Percentiles rank a stretch among this genome's conserved stretches.
These are phyloP conservation scores for Protostelium mycophagum DNA, from an alignment of 78 protist species.

Conservation along the genomic window DNA sequence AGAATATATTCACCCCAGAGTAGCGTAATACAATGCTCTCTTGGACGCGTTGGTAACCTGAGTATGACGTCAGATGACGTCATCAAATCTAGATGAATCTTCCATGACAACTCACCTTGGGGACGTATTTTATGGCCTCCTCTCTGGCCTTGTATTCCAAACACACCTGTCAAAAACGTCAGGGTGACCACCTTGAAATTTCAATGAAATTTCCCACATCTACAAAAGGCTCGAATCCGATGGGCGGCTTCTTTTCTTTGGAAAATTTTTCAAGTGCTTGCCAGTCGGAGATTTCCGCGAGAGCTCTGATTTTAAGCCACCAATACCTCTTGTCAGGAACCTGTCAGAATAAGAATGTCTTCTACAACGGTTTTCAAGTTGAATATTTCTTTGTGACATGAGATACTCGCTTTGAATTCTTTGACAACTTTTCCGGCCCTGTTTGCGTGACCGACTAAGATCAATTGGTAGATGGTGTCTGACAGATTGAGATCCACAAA, in stretches of 20 bases:
- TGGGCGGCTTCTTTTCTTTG: constrained; percentile 61
- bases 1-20: background rate
- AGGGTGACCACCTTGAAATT: no score
- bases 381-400: no score
- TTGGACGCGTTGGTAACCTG: background rate
- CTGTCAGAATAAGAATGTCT: no score
- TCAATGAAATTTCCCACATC: constrained; percentile 27
- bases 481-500: constrained; percentile 24
- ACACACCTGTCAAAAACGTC: background rate
- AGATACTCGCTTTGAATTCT: no score
- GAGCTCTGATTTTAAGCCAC: constrained; percentile 62
- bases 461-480: constrained; percentile 40
- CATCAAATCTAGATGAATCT: no score
- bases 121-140: background rate
- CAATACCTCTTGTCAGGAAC: constrained; percentile 59
- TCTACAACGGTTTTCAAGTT: no score
- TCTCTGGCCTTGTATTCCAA: background rate
- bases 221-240: constrained; percentile 68
- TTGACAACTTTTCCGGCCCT: constrained; percentile 11
- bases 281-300: constrained; percentile 20
- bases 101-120: no score
- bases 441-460: constrained; percentile 11
- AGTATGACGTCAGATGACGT: no score
- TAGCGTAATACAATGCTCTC: background rate
- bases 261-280: constrained; percentile 24